Evolutionary conservation across 2,329 filamentous ascomycete species (phyloP).

Genomic region (Aspergillus neoniger): DNA sequence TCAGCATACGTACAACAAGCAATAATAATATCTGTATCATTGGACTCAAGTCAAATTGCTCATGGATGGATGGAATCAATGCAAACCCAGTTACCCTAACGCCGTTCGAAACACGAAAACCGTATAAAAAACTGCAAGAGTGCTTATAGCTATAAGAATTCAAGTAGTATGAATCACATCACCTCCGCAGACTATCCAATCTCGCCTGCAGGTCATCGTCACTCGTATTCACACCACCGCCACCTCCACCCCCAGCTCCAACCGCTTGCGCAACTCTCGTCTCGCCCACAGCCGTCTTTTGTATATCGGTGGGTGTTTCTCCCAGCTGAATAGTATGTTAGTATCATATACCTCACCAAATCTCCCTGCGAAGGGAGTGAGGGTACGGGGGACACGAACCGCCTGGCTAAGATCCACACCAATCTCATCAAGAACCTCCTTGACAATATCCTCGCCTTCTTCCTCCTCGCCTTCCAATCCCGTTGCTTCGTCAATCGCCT

Average conservation of each 20-base stretch:
- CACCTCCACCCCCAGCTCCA: constrained; percentile 52
- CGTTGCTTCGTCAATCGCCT: constrained; percentile 95
- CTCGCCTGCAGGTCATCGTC: constrained; percentile 94
- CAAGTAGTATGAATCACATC: constrained; percentile 16
- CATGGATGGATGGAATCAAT: background rate
- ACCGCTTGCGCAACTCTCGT: constrained; percentile 83
- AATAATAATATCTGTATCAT: background rate
- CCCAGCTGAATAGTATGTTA: constrained; percentile 66
- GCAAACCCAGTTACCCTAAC: background rate
- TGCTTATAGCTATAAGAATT: background rate
- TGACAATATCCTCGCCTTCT: constrained; percentile 94
- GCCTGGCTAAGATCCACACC: constrained; percentile 88
- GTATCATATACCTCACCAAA: constrained; percentile 8
- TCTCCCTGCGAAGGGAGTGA: background rate
- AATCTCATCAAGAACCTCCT: constrained; percentile 95
- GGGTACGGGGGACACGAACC: constrained; percentile 57
- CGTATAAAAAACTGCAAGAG: background rate
- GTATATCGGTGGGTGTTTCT: constrained; percentile 83
- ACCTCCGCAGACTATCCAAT: constrained; percentile 77
- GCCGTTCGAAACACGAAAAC: background rate
- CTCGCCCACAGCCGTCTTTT: constrained; percentile 71
- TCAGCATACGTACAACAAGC: background rate
- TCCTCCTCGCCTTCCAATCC: constrained; percentile 82
- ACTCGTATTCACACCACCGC: constrained; percentile 52
- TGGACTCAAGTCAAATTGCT: background rate